phyloP scores from a whole-genome alignment of 192 early-diverging fungal species.

The Coemansia asiatica region DNA sequence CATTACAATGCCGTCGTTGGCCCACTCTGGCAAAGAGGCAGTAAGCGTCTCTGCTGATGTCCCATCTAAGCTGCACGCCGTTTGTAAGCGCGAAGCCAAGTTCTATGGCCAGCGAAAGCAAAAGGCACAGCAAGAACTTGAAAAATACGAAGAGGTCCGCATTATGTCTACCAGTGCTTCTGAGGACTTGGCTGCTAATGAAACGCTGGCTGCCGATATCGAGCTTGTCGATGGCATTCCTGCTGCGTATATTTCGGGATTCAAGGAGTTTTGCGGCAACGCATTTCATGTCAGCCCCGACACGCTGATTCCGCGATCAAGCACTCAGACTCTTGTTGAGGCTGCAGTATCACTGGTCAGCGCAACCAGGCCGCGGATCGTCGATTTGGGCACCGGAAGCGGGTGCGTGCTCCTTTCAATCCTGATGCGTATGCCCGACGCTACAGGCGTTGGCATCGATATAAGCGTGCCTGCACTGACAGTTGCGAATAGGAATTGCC shows the following conservation, averaged over 20 bases:
- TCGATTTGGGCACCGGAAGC: slow-evolving; percentile 77
- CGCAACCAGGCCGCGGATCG: slow-evolving; percentile 17
- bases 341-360: slow-evolving; percentile 32
- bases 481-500: slow-evolving; percentile 57
- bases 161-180: neutral
- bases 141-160: slow-evolving; percentile 9
- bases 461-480: slow-evolving; percentile 58
- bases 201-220: slow-evolving; percentile 21
- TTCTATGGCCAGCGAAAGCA: slow-evolving; percentile 52
- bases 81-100: slow-evolving; percentile 59
- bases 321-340: slow-evolving; percentile 66
- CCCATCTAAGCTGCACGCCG: slow-evolving; percentile 59
- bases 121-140: slow-evolving; percentile 50
- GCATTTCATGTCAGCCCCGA: slow-evolving; percentile 60
- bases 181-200: neutral
- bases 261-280: slow-evolving; percentile 60
- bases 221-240: slow-evolving; percentile 54
- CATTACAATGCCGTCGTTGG: slow-evolving; percentile 52
- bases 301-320: slow-evolving; percentile 70
- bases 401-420: slow-evolving; percentile 69
- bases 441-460: slow-evolving; percentile 66
- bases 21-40: slow-evolving; percentile 9
- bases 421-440: slow-evolving; percentile 31
- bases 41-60: slow-evolving; percentile 35
- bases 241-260: slow-evolving; percentile 31